Percentiles rank a stretch among this genome's conserved stretches.
Conservation (phyloP, 768 basidiomycete genomes). For the Macrolepiota dolichaula region DNA sequence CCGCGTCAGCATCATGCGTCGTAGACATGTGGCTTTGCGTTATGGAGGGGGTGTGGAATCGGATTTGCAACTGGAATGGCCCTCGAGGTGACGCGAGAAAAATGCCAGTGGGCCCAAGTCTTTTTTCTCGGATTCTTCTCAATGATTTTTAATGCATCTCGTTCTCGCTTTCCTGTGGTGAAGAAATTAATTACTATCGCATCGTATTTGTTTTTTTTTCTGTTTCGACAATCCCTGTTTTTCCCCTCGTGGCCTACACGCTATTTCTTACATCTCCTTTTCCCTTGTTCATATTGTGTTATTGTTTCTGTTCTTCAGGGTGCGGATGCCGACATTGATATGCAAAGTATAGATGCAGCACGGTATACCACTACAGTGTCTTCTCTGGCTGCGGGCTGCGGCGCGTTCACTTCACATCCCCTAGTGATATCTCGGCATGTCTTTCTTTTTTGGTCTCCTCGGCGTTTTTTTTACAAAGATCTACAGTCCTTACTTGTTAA, state of each 20-base stretch:
- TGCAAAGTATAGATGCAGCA: background rate
- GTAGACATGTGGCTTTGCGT: background rate
- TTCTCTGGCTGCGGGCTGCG: background rate
- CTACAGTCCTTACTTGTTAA: background rate
- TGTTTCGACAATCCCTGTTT: background rate
- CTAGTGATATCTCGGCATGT: background rate
- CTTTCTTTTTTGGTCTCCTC: background rate
- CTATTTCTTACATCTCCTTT: background rate
- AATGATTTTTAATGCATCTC: background rate
- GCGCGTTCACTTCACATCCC: background rate
- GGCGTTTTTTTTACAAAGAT: background rate
- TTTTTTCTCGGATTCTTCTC: background rate
- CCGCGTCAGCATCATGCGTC: constrained; percentile 41
- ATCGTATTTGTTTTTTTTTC: constrained; percentile 7
- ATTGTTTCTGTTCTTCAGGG: background rate
- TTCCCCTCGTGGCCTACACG: background rate
- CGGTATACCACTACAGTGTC: background rate
- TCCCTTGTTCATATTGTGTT: background rate
- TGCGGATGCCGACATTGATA: background rate
- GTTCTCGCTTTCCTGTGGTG: background rate
- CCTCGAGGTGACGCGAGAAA: background rate
- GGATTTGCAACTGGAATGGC: background rate
- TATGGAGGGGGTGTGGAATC: background rate
- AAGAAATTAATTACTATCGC: background rate
- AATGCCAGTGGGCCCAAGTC: background rate